A percentile compares a stretch with the other conserved stretches of the same genome.
Conservation (phyloP, 2,329 filamentous ascomycete genomes). For the Colletotrichum gloeosporioides region DNA sequence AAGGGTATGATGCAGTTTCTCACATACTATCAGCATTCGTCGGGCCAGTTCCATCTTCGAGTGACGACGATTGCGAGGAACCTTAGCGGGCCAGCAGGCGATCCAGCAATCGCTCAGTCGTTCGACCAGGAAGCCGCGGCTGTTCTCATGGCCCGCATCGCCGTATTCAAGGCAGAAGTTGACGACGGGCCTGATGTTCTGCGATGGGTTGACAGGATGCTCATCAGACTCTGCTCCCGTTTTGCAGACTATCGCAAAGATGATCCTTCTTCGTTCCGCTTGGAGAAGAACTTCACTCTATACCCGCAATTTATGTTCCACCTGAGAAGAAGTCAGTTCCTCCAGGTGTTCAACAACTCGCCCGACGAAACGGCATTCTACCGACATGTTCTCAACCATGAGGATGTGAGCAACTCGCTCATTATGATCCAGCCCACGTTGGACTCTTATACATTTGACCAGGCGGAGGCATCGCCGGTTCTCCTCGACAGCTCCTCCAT, state of each 20-base stretch:
- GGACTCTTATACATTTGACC: constrained; percentile 90
- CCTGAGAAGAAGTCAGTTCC: constrained; percentile 92
- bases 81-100: constrained; percentile 90
- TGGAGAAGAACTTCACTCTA: constrained; percentile 98
- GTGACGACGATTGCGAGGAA: constrained; percentile 94
- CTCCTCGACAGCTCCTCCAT: constrained; percentile 96
- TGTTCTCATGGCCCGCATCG: constrained; percentile 98
- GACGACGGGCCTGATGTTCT: constrained; percentile 98
- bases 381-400: constrained; percentile 93
- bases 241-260: constrained; percentile 99
- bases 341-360: constrained; percentile 99
- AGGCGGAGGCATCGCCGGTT: constrained; percentile 75
- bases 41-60: constrained; percentile 92
- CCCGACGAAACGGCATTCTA: constrained; percentile 99
- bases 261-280: constrained; percentile 92
- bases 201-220: constrained; percentile 97
- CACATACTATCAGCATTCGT: constrained; percentile 98
- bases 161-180: constrained; percentile 97
- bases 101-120: constrained; percentile 93
- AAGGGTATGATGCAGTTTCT: constrained; percentile 98
- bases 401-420: constrained; percentile 94
- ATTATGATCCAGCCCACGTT: constrained; percentile 99
- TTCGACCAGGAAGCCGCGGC: constrained; percentile 98
- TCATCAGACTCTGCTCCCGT: constrained; percentile 92
- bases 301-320: constrained; percentile 99